Conservation (phyloP, 1,139 yeast genomes). For the Suhomyces yuchorum region DNA sequence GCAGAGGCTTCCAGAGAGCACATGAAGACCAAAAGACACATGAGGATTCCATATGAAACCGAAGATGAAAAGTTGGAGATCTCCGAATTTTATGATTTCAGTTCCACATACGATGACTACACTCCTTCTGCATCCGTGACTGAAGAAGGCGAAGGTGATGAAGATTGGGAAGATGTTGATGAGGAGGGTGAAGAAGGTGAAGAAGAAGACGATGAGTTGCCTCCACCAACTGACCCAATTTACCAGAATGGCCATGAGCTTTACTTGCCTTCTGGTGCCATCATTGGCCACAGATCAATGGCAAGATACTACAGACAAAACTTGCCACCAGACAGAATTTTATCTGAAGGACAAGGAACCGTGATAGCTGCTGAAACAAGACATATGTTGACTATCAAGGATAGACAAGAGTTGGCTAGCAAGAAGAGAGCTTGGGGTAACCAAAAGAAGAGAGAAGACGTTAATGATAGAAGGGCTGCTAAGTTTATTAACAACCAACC, state of each 20-base stretch:
- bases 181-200: conserved; percentile 32
- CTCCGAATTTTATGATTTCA: conserved; percentile 84
- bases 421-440: conserved; percentile 80
- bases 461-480: conserved; percentile 74
- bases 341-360: conserved; percentile 91
- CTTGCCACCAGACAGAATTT: conserved; percentile 69
- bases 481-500: conserved; percentile 86
- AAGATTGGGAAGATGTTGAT: conserved; percentile 21
- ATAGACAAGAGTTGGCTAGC: conserved; percentile 55
- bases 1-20: conserved; percentile 91
- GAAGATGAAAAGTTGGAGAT: conserved; percentile 80
- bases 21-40: conserved; percentile 82
- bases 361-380: conserved; percentile 91
- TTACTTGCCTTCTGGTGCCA: conserved; percentile 81
- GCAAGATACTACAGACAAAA: conserved; percentile 81
- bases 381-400: conserved; percentile 56
- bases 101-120: conserved; percentile 56
- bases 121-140: conserved; percentile 14
- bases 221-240: conserved; percentile 30
- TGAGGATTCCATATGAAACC: conserved; percentile 84
- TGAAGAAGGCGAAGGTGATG: conserved; percentile 25
- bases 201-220: conserved; percentile 38
- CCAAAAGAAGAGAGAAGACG: conserved; percentile 66
- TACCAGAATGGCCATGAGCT: conserved; percentile 72
- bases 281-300: conserved; percentile 87